These are phyloP conservation scores for Usnea hakonensis DNA, from an alignment of 495 filamentous ascomycete genomes.

Conservation along the genomic window DNA sequence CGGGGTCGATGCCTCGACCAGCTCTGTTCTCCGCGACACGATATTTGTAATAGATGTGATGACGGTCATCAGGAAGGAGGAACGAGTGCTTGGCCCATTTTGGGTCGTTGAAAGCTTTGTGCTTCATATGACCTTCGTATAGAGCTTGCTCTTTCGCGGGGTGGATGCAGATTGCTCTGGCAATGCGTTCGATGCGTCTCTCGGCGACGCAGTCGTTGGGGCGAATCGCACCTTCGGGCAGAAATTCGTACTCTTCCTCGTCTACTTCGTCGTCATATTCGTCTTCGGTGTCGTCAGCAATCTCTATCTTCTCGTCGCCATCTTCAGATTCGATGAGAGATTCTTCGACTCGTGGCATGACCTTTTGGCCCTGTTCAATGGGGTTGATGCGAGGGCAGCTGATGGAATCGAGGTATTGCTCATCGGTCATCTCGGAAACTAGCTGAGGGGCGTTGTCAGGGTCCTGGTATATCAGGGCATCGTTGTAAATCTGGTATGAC, in stretches of 20 bases:
- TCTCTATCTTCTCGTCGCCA: neutral
- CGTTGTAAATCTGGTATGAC: slow-evolving; percentile 54
- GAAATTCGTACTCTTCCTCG: neutral
- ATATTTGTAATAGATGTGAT: slow-evolving; percentile 8
- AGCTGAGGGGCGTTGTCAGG: slow-evolving; percentile 42
- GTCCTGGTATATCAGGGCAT: slow-evolving; percentile 51
- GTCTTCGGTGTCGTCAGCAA: neutral
- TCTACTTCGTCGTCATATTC: neutral
- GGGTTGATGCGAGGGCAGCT: slow-evolving; percentile 55
- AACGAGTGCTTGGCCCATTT: neutral
- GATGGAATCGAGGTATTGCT: slow-evolving; percentile 57
- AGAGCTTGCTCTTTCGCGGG: neutral
- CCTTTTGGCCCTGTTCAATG: slow-evolving; percentile 28
- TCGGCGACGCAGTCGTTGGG: neutral
- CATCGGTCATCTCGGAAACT: slow-evolving; percentile 44
- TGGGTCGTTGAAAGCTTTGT: neutral
- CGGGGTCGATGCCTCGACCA: slow-evolving; percentile 6
- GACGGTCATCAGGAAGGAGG: slow-evolving; percentile 1
- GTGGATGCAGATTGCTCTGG: neutral
- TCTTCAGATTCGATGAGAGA: neutral
- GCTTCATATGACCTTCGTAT: neutral
- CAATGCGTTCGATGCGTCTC: slow-evolving; percentile 2
- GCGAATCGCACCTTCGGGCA: slow-evolving; percentile 4
- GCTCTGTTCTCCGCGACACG: slow-evolving; percentile 11
- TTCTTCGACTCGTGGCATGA: slow-evolving; percentile 6